Conservation (phyloP, 177 flowering plant genomes). For the Vitis hybrid region DNA sequence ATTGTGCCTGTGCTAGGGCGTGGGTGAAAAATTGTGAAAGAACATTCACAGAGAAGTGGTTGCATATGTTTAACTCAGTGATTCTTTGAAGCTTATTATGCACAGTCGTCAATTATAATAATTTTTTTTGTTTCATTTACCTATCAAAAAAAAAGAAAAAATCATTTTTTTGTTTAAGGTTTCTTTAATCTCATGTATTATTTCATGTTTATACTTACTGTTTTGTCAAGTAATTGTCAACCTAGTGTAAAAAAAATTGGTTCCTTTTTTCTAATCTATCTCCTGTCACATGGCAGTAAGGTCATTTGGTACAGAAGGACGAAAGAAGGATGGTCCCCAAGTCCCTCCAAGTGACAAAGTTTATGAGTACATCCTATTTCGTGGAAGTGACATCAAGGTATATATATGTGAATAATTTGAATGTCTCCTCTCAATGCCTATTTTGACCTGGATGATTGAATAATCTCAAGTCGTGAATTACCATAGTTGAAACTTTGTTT, state of each 20-base stretch:
- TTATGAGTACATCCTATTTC: constrained; percentile 28
- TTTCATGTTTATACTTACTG: not conserved
- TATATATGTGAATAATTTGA: too few relatives aligned
- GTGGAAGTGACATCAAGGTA: constrained; percentile 36
- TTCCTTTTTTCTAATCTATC: not conserved
- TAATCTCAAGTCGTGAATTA: too few relatives aligned
- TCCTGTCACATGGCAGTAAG: not conserved
- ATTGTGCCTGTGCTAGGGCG: too few relatives aligned
- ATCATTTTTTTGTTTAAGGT: not conserved
- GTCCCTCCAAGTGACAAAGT: constrained; percentile 24
- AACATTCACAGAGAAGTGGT: too few relatives aligned
- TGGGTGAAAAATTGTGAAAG: too few relatives aligned
- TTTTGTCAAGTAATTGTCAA: not conserved
- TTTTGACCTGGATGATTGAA: too few relatives aligned
- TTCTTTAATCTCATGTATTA: not conserved
- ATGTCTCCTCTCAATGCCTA: too few relatives aligned
- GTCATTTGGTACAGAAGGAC: constrained; percentile 34
- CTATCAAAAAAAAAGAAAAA: too few relatives aligned
- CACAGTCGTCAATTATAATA: not conserved
- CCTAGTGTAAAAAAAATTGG: not conserved
- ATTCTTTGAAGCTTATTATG: not conserved
- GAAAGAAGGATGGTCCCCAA: constrained; percentile 29
- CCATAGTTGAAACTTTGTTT: too few relatives aligned
- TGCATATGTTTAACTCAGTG: not conserved
- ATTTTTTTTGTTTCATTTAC: too few relatives aligned